phyloP scores from a whole-genome alignment of 768 basidiomycete species.

The Rhodosporidiobolus sp. region DNA sequence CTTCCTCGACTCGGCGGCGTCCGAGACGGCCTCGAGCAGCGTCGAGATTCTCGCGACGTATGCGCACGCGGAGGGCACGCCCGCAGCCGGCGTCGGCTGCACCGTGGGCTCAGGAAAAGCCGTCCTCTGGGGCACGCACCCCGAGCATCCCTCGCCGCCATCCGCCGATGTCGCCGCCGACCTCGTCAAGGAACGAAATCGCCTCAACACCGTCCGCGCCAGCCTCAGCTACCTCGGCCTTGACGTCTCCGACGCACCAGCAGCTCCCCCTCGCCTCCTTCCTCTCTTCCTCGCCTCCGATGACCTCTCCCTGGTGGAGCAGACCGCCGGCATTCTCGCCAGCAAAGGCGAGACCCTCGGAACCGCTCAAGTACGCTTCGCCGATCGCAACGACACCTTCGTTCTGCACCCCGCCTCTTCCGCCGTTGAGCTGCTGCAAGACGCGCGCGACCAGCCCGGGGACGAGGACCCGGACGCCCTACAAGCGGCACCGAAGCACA shows the following conservation, averaged over 20 bases:
- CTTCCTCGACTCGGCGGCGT: conserved; percentile 28
- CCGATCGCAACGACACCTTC: conserved; percentile 44
- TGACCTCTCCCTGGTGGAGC: background rate
- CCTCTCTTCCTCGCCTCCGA: conserved; percentile 31
- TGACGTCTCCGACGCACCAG: conserved; percentile 52
- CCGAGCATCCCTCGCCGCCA: conserved; percentile 61
- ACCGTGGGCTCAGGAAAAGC: conserved; percentile 55
- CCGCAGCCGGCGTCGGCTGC: conserved; percentile 51
- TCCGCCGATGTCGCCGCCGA: conserved; percentile 12
- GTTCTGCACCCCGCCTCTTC: conserved; percentile 15
- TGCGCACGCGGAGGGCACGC: conserved; percentile 43
- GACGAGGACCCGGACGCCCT: conserved; percentile 24
- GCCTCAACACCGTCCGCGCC: conserved; percentile 50
- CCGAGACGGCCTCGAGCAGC: conserved; percentile 1
- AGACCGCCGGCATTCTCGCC: conserved; percentile 10
- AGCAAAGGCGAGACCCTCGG: background rate
- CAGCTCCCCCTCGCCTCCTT: conserved; percentile 33
- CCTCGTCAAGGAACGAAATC: conserved; percentile 46
- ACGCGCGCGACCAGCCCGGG: conserved; percentile 57
- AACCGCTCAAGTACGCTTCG: conserved; percentile 39
- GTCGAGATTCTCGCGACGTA: conserved; percentile 51
- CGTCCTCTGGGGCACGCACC: conserved; percentile 59
- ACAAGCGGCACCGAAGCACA: conserved; percentile 43
- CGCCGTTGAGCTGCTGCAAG: conserved; percentile 5
- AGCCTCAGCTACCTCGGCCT: conserved; percentile 52